Conservation (phyloP, 768 basidiomycete species). For the Lanmaoa rubissima region DNA sequence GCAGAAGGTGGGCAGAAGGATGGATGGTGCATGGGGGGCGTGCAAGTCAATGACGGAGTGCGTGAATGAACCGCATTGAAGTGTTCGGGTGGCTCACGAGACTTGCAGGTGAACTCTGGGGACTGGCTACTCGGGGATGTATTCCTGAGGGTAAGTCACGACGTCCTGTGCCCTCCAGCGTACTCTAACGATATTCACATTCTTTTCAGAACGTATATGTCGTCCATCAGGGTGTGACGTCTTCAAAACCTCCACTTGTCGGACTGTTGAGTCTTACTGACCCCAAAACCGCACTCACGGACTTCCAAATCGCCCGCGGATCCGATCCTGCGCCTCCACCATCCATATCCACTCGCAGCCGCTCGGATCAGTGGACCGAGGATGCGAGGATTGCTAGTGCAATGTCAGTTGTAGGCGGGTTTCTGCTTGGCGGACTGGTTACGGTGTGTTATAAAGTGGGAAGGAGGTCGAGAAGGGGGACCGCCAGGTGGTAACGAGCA, state of each 20-base stretch:
- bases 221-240: constrained; percentile 44
- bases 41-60: constrained; percentile 53
- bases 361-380: constrained; percentile 14
- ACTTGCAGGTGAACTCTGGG: constrained; percentile 45
- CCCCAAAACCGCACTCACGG: constrained; percentile 31
- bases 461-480: constrained; percentile 6
- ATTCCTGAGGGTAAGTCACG: constrained; percentile 47
- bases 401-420: constrained; percentile 34
- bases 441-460: constrained; percentile 15
- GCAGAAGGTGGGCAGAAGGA: constrained; percentile 37
- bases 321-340: constrained; percentile 36
- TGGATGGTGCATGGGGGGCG: constrained; percentile 56
- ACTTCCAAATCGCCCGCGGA: constrained; percentile 44
- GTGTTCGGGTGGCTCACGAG: constrained; percentile 1
- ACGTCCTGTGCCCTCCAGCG: not conserved
- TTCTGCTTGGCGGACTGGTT: constrained; percentile 35
- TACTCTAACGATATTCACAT: constrained; percentile 2
- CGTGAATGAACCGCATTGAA: constrained; percentile 5
- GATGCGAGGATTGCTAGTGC: constrained; percentile 19
- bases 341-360: constrained; percentile 1
- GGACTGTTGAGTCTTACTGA: constrained; percentile 49
- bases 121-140: constrained; percentile 64
- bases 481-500: constrained; percentile 3
- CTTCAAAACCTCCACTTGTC: constrained; percentile 39
- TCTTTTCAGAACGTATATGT: constrained; percentile 51